Evolutionary conservation across 1,139 yeast genomes (phyloP).

Genomic region (Lodderomyces jiufengensis): DNA sequence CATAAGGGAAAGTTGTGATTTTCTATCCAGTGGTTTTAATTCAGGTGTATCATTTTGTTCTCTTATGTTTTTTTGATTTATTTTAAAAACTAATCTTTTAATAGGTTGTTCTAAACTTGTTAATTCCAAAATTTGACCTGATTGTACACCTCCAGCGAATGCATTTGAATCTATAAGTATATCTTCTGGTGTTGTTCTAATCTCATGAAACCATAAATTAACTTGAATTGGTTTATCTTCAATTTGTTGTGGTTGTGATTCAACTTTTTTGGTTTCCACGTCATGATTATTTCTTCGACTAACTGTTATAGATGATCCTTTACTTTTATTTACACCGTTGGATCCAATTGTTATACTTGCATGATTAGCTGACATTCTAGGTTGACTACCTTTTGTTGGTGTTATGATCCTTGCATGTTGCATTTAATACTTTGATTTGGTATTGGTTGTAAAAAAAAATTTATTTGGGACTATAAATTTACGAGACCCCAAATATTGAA

Average conservation of each 20-base stretch:
- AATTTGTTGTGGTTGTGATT: conserved; percentile 6
- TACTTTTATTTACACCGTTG: conserved; percentile 12
- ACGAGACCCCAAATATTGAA: too few species aligned
- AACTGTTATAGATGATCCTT: conserved; percentile 15
- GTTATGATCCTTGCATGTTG: conserved; percentile 26
- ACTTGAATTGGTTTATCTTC: conserved; percentile 32
- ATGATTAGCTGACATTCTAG: conserved; percentile 21
- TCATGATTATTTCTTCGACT: conserved; percentile 13
- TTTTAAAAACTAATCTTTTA: conserved; percentile 22
- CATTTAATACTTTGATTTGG: conserved; percentile 18
- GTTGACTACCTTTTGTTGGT: not conserved
- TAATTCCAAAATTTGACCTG: conserved; percentile 76
- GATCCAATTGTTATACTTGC: conserved; percentile 21
- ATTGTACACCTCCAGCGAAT: conserved; percentile 53
- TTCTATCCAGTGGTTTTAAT: conserved; percentile 4
- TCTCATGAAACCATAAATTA: conserved; percentile 74
- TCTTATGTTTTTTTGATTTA: conserved; percentile 17
- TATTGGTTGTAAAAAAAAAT: too few species aligned
- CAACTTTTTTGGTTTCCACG: conserved; percentile 7
- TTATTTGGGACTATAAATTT: too few species aligned
- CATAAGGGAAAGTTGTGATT: conserved; percentile 50
- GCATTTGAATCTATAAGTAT: conserved; percentile 59
- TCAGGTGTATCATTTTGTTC: conserved; percentile 6
- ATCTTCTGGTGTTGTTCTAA: conserved; percentile 52
- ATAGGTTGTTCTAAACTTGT: conserved; percentile 9